phyloP scores from a whole-genome alignment of 2,329 filamentous ascomycete genomes.

The Monilinia aucupariae region DNA sequence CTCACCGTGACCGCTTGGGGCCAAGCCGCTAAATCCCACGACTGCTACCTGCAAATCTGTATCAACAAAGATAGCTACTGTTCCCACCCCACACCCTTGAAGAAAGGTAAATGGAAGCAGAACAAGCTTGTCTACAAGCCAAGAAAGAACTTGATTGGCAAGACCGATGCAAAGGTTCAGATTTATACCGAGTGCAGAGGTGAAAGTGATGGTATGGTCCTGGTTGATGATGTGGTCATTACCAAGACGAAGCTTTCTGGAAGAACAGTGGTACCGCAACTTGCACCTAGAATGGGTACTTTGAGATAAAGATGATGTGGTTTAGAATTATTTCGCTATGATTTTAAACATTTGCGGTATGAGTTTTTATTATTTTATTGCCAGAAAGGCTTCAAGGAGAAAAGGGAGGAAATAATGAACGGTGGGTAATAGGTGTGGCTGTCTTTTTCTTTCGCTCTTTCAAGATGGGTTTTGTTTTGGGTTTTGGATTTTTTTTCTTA shows the following conservation, averaged over 20 bases:
- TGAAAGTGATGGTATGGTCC: slow-evolving; percentile 3
- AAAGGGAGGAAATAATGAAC: too few species aligned
- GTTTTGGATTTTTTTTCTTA: too few species aligned
- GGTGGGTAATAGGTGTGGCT: too few species aligned
- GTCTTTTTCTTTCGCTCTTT: too few species aligned
- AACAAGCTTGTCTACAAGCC: slow-evolving; percentile 7
- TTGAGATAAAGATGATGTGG: not conserved
- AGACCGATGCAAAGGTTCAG: not conserved
- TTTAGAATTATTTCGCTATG: not conserved
- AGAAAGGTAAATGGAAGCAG: slow-evolving; percentile 17
- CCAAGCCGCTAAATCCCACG: slow-evolving; percentile 2
- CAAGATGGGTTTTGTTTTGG: too few species aligned
- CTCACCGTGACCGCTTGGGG: slow-evolving; percentile 4
- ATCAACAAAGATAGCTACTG: slow-evolving; percentile 11
- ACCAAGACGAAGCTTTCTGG: not conserved
- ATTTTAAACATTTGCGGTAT: too few species aligned
- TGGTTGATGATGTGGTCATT: slow-evolving; percentile 7
- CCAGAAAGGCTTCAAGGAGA: too few species aligned
- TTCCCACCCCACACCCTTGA: not conserved
- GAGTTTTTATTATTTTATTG: too few species aligned
- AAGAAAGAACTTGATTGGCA: not conserved
- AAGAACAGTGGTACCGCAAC: not conserved
- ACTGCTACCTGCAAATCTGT: slow-evolving; percentile 15
- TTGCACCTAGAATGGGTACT: not conserved
- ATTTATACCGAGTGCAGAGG: slow-evolving; percentile 13